Base-by-base conservation (phyloP, 2,329 filamentous ascomycete genomes). In the Trichoderma sp. region DNA sequence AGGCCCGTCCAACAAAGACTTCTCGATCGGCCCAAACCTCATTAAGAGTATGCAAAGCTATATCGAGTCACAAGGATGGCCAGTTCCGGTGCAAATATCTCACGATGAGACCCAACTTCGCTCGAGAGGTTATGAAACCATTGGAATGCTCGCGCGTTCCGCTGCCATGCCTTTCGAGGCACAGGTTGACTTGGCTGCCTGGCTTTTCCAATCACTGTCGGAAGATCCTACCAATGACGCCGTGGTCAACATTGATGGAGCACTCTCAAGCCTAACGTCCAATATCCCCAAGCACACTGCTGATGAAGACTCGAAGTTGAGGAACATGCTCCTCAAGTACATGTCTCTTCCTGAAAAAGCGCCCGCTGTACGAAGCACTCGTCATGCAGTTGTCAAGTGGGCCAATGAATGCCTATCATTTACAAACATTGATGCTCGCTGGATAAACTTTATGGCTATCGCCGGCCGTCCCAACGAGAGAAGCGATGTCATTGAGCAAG, bases 331-430 rank as follows among this genome's bases (percentile, higher is more conserved):
- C 10, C 81, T 94, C 10, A 84, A 86, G 33, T 91, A 93, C 73
- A 92, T 93, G 86, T 82, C 81, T 57, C 81, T 87, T 0, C 74
- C 82, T 0, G 83, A 87, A 19, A 81, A 81, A 6, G 74, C 78
- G 2, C 81, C 83, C n/a, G 82, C 87, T 19, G 82, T 89, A n/a
- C 86, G 91, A 73, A 94, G 91, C 74, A 91, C 92, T 40, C 89
- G 92, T 8, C 96, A 94, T 79, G 91, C 93, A 24, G 91, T 91
- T 29, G 90, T 96, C 8, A 92, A 96, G 69, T 97, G 95, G 84
- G 93, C 93, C 13, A 98, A 98, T 76, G 87, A 92, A 62, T 97
- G 93, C 75, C 83, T 99, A 5, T 88, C 91, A 0, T 97, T 93
- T 74, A 85, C 85, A 24, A 93, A 97, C 75, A 85, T 93, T 11